Base-by-base conservation (phyloP, 495 filamentous ascomycete genomes). In the Penicillium steckii region DNA sequence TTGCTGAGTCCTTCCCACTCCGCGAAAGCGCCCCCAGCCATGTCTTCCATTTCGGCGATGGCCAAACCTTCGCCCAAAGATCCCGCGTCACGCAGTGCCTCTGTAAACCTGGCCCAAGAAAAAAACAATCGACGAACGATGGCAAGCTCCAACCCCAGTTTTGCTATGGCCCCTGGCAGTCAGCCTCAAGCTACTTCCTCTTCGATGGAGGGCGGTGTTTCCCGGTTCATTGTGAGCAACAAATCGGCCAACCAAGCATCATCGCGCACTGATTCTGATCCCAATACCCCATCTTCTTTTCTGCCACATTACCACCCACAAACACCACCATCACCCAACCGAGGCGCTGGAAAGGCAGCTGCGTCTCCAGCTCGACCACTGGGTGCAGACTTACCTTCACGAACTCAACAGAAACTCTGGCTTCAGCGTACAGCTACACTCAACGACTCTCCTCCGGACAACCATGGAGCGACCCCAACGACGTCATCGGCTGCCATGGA, bases 401-500 rank as follows among this genome's bases (percentile, higher is more conserved):
- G 74, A 44, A 77, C 74, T 2, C 71, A 77, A 46, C 74, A 76
- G 57, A 77, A 77, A 52, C 67, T 77, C 0, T 77, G 74, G 74
- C 64, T 77, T 37, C 74, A 77, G 44, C 74, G 74, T 9, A 77
- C 74, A 3, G 74, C 74, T 37, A 64, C 74, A 23, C 49, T 77
- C 15, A 77, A 75, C 30, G 74, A 73, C 29, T 77, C 74, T 10
- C 72, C 74, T n/a, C 74, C 74, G 2, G 74, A 76, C 49, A 57
- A 53, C 10, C 72, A 77, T 65, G 71, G 71, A 17, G 56, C 60
- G 6, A 50, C 69, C 3, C 43, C 64, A 4, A 53, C 59, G 23
- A 59, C 55, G 1, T 57, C 72, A 10, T 69, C 67, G 5, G 60
- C 74, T 2, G 50, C 58, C 7, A 66, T 73, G 33, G 74, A 76